These are phyloP conservation scores for Arbutus unedo DNA, from an alignment of 148 eudicot genomes.

Conservation along the genomic window DNA sequence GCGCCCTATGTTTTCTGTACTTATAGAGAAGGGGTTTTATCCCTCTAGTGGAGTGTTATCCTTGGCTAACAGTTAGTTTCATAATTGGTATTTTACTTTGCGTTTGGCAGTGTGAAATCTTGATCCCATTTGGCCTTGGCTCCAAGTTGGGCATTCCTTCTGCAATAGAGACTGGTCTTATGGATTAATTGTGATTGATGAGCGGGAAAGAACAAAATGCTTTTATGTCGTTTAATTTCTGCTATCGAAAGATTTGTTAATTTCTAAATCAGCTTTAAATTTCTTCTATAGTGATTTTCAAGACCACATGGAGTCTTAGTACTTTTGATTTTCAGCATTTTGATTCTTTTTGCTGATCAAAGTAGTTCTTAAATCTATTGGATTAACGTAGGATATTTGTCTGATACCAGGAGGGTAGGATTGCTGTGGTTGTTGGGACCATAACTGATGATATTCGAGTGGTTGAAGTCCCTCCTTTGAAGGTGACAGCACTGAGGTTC, in stretches of 20 bases:
- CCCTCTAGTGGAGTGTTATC: no score
- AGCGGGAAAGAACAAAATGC: neutral
- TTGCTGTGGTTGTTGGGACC: conserved; percentile 47
- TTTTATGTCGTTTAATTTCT: neutral
- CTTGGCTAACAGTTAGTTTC: no score
- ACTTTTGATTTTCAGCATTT: neutral
- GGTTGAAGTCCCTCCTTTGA: conserved; percentile 46
- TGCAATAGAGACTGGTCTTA: neutral
- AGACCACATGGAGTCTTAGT: neutral
- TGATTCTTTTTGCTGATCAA: neutral
- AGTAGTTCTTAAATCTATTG: neutral
- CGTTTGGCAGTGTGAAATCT: no score
- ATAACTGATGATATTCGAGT: conserved; percentile 49
- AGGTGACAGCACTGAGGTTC: conserved; percentile 54
- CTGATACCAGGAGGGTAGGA: conserved; percentile 37
- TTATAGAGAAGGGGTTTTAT: no score
- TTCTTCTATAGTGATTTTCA: neutral
- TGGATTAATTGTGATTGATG: neutral
- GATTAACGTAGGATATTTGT: neutral
- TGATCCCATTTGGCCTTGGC: no score
- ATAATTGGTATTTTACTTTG: no score
- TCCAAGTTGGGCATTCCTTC: no score
- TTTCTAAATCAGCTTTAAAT: neutral
- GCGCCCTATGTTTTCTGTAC: no score
- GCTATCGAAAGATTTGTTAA: neutral